phyloP scores from a whole-genome alignment of 225 moss, liverwort and hornwort species.

The Ulota crispa region DNA sequence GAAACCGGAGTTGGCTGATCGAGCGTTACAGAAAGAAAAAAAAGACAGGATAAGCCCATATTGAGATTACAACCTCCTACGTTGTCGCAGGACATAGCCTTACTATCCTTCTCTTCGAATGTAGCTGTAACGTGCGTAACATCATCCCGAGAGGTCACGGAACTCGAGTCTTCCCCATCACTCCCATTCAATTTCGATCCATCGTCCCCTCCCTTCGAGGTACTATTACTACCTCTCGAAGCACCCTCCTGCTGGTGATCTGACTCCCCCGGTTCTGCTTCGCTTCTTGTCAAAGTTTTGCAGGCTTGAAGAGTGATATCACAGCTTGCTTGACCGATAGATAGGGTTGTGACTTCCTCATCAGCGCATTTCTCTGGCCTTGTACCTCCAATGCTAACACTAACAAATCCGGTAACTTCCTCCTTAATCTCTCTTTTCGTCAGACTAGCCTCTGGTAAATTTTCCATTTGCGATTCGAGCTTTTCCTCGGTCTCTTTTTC shows the following conservation, averaged over 20 bases:
- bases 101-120: slow-evolving; percentile 29
- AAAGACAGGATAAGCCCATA: not conserved
- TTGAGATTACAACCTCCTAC: slow-evolving; percentile 17
- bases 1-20: not conserved
- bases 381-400: not conserved
- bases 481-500: slow-evolving; percentile 9
- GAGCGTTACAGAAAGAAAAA: not conserved
- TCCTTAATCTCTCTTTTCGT: not conserved
- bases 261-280: not conserved
- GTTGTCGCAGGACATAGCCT: slow-evolving; percentile 14
- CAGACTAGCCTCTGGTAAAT: not conserved
- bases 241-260: slow-evolving; percentile 36
- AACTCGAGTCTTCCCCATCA: slow-evolving; percentile 40
- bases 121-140: not conserved
- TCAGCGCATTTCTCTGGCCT: slow-evolving; percentile 1
- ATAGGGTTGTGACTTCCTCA: not conserved
- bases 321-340: slow-evolving; percentile 27
- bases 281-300: slow-evolving; percentile 13
- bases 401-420: not conserved
- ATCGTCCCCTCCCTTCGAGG: slow-evolving; percentile 19
- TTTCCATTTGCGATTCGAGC: slow-evolving; percentile 6
- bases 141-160: slow-evolving; percentile 38
- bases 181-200: slow-evolving; percentile 26
- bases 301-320: slow-evolving; percentile 13
- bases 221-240: slow-evolving; percentile 36